Percentiles rank a stretch among this genome's conserved stretches.
Conservation (phyloP, 176 grass and related monocot species). For the Musa itinerans region DNA sequence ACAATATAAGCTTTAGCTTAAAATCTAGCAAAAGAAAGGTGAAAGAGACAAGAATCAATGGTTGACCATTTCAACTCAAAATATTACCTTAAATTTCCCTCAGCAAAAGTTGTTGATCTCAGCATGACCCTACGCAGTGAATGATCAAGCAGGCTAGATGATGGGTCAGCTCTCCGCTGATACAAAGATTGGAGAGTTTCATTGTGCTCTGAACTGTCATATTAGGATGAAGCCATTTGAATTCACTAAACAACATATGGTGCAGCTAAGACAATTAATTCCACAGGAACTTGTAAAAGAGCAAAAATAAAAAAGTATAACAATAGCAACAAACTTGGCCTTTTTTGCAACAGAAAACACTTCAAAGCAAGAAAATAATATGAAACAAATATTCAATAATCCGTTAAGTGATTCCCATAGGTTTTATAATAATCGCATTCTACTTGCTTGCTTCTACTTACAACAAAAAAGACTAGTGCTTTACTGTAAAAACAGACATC, state of each 20-base stretch:
- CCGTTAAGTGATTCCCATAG: not conserved
- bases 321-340: not conserved
- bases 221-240: not conserved
- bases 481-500: not conserved
- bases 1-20: not conserved
- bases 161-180: conserved; percentile 27
- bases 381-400: not conserved
- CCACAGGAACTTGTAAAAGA: not conserved
- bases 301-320: not conserved
- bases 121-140: conserved; percentile 74
- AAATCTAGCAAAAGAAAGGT: not conserved
- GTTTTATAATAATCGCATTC: not conserved
- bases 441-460: not conserved
- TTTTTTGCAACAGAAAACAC: not conserved
- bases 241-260: not conserved
- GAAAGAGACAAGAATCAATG: not conserved
- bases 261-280: conserved; percentile 3
- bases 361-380: not conserved
- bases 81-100: conserved; percentile 58
- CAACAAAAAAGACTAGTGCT: not conserved
- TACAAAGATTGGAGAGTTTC: conserved; percentile 51
- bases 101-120: conserved; percentile 51
- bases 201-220: conserved; percentile 75
- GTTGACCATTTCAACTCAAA: not conserved
- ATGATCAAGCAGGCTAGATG: conserved; percentile 25